Conservation (phyloP, 306 rosid genomes). For the Vachellia pachyceras region DNA sequence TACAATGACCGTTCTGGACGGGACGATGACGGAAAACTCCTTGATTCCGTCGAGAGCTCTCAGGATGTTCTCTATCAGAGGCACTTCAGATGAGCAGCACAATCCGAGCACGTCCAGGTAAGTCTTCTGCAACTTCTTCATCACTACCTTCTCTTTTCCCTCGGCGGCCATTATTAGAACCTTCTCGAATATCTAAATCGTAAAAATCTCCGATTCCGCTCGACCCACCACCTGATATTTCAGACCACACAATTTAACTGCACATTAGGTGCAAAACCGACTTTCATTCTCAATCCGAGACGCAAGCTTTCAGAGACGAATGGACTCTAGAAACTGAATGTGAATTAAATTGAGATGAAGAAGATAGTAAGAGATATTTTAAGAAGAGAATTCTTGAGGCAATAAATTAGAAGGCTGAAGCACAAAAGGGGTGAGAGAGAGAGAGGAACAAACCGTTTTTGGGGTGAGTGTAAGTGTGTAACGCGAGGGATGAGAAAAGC, state of each 20-base stretch:
- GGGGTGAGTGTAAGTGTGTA: background rate
- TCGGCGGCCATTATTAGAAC: slow-evolving; percentile 45
- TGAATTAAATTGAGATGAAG: background rate
- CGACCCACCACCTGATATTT: slow-evolving; percentile 10
- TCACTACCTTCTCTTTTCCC: slow-evolving; percentile 33
- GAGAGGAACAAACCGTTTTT: background rate
- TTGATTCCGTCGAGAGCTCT: slow-evolving; percentile 72
- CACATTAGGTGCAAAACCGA: background rate
- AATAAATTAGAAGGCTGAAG: background rate
- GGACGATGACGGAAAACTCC: slow-evolving; percentile 71
- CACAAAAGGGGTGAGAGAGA: background rate
- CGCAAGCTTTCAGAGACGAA: background rate
- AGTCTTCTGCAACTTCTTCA: slow-evolving; percentile 61
- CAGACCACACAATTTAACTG: background rate
- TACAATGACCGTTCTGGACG: slow-evolving; percentile 85
- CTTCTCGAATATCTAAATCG: background rate
- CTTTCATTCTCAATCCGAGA: background rate
- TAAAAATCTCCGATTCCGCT: slow-evolving; percentile 10
- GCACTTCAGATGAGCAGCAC: slow-evolving; percentile 89
- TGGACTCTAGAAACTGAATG: background rate
- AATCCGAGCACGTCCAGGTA: slow-evolving; percentile 88
- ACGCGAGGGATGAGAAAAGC: background rate
- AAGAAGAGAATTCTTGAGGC: background rate
- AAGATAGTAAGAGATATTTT: background rate
- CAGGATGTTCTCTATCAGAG: slow-evolving; percentile 69